Evolutionary conservation across 148 eudicot species (phyloP).

Genomic region (Gaultheria prostrata): DNA sequence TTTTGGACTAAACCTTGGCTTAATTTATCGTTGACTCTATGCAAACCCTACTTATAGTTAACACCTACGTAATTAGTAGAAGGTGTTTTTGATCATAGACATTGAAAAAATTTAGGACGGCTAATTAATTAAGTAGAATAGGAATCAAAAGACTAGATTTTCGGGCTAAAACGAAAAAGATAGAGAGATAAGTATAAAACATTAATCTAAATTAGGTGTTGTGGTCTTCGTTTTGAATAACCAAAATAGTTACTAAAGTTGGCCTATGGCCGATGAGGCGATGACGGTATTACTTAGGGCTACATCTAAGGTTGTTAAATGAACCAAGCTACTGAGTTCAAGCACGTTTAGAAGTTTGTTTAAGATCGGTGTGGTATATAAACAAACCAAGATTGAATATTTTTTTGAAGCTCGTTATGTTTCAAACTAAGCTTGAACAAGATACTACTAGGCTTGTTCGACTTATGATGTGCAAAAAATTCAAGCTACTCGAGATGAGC

Average conservation of each 20-base stretch:
- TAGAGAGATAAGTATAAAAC: not conserved
- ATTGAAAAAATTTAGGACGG: not conserved
- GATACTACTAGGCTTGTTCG: no score
- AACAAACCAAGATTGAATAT: no score
- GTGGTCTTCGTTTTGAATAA: not conserved
- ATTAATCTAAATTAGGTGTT: not conserved
- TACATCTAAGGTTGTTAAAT: not conserved
- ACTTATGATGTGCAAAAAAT: no score
- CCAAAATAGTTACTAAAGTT: not conserved
- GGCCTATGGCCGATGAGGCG: not conserved
- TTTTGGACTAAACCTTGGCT: not conserved
- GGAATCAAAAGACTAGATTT: not conserved
- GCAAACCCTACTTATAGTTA: not conserved
- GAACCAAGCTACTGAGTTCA: no score
- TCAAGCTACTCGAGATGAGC: no score
- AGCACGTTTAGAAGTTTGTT: no score
- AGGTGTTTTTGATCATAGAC: not conserved
- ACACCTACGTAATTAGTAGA: not conserved
- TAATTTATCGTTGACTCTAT: not conserved
- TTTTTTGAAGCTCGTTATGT: no score
- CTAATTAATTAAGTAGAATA: not conserved
- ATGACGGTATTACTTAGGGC: not conserved
- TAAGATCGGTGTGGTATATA: no score
- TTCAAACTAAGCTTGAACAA: no score
- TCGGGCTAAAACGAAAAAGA: not conserved